Percentiles rank a stretch among this genome's conserved stretches.
Conservation (phyloP, 1,139 yeast species). For the Geotrichum carabidarum region DNA sequence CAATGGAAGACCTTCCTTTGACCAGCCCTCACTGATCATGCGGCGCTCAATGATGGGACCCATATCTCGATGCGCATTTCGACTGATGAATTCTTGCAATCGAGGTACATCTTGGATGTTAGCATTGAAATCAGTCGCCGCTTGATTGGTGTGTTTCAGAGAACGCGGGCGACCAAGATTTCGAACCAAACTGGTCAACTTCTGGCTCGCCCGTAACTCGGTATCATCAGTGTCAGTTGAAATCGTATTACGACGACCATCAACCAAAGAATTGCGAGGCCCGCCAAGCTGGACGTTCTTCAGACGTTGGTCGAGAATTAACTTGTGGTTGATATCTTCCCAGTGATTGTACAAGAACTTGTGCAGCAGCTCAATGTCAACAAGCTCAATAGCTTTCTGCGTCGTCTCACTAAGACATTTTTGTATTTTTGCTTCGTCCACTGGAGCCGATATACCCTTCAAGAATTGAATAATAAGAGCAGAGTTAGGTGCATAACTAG, state of each 20-base stretch:
- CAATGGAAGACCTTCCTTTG: constrained; percentile 69
- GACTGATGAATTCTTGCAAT: constrained; percentile 69
- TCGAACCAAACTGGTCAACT: constrained; percentile 27
- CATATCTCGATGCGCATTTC: constrained; percentile 54
- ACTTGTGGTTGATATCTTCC: constrained; percentile 41
- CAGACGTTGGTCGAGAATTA: constrained; percentile 23
- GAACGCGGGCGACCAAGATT: constrained; percentile 29
- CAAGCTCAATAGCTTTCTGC: neutral
- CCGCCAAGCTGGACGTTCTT: constrained; percentile 8
- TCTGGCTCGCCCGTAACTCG: constrained; percentile 22
- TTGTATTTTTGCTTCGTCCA: neutral
- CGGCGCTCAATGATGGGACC: constrained; percentile 45
- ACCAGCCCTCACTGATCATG: constrained; percentile 58
- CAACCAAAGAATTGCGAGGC: constrained; percentile 20
- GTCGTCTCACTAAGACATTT: neutral
- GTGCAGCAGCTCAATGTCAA: constrained; percentile 42
- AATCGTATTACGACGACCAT: constrained; percentile 1
- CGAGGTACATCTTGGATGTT: constrained; percentile 31
- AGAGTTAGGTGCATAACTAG: constrained; percentile 16
- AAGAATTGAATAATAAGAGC: constrained; percentile 16
- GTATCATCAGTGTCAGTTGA: constrained; percentile 20
- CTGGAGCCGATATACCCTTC: constrained; percentile 21
- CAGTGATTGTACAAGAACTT: constrained; percentile 60
- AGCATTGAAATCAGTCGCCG: neutral
- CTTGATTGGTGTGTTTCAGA: neutral